Base-by-base conservation (phyloP, 257 asterid genomes). In the Ehretia macrophylla region DNA sequence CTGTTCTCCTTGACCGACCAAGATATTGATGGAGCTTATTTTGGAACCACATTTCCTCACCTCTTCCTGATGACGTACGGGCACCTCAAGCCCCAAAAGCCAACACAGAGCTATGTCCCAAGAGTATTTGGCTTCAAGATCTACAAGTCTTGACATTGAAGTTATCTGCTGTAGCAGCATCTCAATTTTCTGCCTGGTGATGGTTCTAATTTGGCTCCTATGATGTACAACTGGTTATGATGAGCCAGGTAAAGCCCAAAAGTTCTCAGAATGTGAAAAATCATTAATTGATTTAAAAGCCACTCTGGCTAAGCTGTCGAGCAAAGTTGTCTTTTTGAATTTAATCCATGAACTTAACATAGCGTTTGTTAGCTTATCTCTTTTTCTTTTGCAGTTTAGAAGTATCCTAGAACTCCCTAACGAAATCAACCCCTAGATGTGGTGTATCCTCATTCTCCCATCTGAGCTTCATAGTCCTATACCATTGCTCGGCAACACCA, bases 21-120 rank as follows among this genome's bases (percentile, higher is more conserved):
- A 91, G 98, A 88, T 75, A 85, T 87, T 1, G 96, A 91, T 60
- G 98, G 96, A 20, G 85, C 95, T 35, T 91, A 85, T 75, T 91
- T 91, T 51, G 97, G 98, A 53, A 88, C 98, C 53, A 91, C 98
- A 18, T 88, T 88, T 66, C 97, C 97, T 19, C 96, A 91, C 66
- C 92, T 91, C 53, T 91, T 85, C 79, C 77, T 83, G 90, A 91
- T 91, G 98, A 84, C 95, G 1, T 85, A 88, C 35, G 98, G 95
- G 27, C 94, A 91, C 79, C 88, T 91, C 70, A 91, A 85, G 79
- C 95, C 96, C 50, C 95, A 84, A 71, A 88, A 84, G 77, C 83
- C 96, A 6, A 72, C 78, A 10, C 96, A 91, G 69, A 85, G 60
- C 80, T 91, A 91, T 58, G 85, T 83, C 13, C 93, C 92, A 22